Percentiles rank a stretch among this genome's conserved stretches.
Conservation (phyloP, 495 filamentous ascomycete genomes). For the Penicillium turbatum region DNA sequence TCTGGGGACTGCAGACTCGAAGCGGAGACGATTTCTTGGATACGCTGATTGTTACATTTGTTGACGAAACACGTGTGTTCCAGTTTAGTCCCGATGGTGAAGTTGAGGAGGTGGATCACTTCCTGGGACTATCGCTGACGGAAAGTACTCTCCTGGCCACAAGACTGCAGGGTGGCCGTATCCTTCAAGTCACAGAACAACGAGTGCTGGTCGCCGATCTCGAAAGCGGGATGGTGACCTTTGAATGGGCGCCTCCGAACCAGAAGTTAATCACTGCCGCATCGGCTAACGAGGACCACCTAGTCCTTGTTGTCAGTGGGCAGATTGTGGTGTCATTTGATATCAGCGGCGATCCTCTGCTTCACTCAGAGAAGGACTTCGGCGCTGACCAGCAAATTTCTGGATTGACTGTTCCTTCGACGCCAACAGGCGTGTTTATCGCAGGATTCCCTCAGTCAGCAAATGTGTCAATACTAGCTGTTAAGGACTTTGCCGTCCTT, state of each 20-base stretch:
- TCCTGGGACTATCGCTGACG: slow-evolving; percentile 62
- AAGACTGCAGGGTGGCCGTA: slow-evolving; percentile 55
- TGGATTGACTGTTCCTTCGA: slow-evolving; percentile 64
- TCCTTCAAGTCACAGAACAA: slow-evolving; percentile 75
- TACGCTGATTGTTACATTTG: slow-evolving; percentile 72
- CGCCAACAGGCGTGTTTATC: slow-evolving; percentile 54
- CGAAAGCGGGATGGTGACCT: slow-evolving; percentile 62
- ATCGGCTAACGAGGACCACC: slow-evolving; percentile 61
- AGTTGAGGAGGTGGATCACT: slow-evolving; percentile 77
- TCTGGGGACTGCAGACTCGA: slow-evolving; percentile 61
- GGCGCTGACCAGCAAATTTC: slow-evolving; percentile 69
- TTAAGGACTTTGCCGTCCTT: slow-evolving; percentile 58
- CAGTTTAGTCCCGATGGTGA: slow-evolving; percentile 68
- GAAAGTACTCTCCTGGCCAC: slow-evolving; percentile 69
- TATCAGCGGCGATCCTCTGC: slow-evolving; percentile 52
- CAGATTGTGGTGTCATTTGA: slow-evolving; percentile 61
- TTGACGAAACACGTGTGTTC: slow-evolving; percentile 81
- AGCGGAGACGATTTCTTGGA: slow-evolving; percentile 50
- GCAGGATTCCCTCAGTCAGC: slow-evolving; percentile 82
- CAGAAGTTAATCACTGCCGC: slow-evolving; percentile 68
- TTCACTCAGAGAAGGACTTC: slow-evolving; percentile 55
- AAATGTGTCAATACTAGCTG: slow-evolving; percentile 62
- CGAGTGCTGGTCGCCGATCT: slow-evolving; percentile 59
- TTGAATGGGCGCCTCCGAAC: slow-evolving; percentile 61
- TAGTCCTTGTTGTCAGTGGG: slow-evolving; percentile 73